Evolutionary conservation across 2,329 filamentous ascomycete species (phyloP).

Genomic region (Dactylonectria estremocensis): DNA sequence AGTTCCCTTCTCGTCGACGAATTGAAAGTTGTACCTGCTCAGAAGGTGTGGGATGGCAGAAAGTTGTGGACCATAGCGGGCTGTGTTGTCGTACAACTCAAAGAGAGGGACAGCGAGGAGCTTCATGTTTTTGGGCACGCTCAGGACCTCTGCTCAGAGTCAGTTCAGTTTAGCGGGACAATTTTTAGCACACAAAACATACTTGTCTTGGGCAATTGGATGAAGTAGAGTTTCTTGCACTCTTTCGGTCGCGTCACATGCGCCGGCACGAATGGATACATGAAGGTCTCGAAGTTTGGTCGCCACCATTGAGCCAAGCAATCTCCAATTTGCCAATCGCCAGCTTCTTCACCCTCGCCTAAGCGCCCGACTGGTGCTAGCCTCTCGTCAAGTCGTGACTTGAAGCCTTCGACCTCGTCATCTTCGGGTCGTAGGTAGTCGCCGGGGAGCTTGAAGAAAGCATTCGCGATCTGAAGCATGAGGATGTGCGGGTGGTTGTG

Average conservation of each 20-base stretch:
- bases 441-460: constrained; percentile 98
- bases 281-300: constrained; percentile 99
- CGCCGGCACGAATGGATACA: constrained; percentile 98
- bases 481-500: constrained; percentile 99
- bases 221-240: constrained; percentile 99
- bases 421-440: constrained; percentile 93
- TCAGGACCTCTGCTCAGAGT: constrained; percentile 81
- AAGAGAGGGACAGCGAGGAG: constrained; percentile 96
- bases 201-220: constrained; percentile 94
- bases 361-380: constrained; percentile 92
- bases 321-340: constrained; percentile 93
- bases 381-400: constrained; percentile 90
- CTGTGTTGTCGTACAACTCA: constrained; percentile 98
- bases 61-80: constrained; percentile 93
- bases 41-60: constrained; percentile 96
- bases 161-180: constrained; percentile 3
- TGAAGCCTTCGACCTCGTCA: constrained; percentile 96
- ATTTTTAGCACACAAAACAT: constrained; percentile 41
- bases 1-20: constrained; percentile 92
- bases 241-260: constrained; percentile 98
- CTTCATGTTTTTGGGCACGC: constrained; percentile 99
- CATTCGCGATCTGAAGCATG: constrained; percentile 99
- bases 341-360: constrained; percentile 87
- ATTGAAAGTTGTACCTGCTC: constrained; percentile 97
- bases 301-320: constrained; percentile 99